phyloP scores from a whole-genome alignment of 2,329 filamentous ascomycete species.

The Claviceps cyperi region DNA sequence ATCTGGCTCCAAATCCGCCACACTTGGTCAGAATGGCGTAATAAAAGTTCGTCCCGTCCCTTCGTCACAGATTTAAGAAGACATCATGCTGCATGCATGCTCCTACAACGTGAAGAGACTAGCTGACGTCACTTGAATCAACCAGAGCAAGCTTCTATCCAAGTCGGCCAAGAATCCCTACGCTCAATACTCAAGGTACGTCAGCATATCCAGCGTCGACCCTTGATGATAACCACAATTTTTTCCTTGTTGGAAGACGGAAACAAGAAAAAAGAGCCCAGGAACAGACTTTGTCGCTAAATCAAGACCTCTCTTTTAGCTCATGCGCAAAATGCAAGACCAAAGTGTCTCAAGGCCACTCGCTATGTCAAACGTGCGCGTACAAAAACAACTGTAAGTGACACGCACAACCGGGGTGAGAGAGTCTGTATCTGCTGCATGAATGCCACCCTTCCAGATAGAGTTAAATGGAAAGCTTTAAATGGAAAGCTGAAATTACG shows the following conservation, averaged over 20 bases:
- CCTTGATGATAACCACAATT: background rate
- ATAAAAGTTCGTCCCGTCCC: conserved; percentile 32
- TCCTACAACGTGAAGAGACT: too few relatives aligned
- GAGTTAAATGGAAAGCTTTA: too few relatives aligned
- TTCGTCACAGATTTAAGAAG: background rate
- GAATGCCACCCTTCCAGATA: background rate
- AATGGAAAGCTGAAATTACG: too few relatives aligned
- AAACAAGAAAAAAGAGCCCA: background rate
- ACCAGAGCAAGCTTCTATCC: conserved; percentile 48
- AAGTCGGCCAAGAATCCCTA: conserved; percentile 53
- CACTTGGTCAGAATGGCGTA: conserved; percentile 42
- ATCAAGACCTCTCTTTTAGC: conserved; percentile 17
- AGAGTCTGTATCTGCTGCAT: conserved; percentile 4
- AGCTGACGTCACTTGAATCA: background rate
- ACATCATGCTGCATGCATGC: background rate
- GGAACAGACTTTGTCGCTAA: background rate
- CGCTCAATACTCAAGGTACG: conserved; percentile 37
- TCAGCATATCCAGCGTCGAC: background rate
- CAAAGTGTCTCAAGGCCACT: conserved; percentile 46
- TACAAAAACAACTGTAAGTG: conserved; percentile 44
- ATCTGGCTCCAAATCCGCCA: conserved; percentile 31
- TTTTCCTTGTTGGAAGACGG: background rate
- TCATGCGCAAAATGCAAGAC: conserved; percentile 47
- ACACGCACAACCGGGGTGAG: too few relatives aligned
- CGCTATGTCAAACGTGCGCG: conserved; percentile 47